A percentile compares a stretch with the other conserved stretches of the same genome.
Conservation (phyloP, 2,329 filamentous ascomycete species). For the Microdochium nivale region DNA sequence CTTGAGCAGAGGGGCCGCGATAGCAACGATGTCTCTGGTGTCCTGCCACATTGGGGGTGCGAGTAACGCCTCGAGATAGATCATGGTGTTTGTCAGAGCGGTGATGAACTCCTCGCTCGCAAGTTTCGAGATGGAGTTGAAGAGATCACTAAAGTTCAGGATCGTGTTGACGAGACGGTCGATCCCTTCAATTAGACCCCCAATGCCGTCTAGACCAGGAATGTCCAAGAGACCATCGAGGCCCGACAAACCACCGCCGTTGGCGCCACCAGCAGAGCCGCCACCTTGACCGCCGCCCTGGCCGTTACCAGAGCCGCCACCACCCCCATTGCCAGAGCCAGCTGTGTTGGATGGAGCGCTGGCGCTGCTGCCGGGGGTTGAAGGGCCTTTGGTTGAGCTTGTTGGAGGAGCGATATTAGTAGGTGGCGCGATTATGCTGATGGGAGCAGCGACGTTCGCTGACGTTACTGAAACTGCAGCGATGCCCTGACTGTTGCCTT, state of each 20-base stretch:
- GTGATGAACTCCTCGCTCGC: conserved; percentile 29
- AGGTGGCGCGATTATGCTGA: too few species aligned
- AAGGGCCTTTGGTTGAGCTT: conserved; percentile 3
- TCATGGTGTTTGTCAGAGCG: conserved; percentile 29
- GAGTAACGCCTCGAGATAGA: conserved; percentile 28
- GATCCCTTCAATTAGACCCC: conserved; percentile 13
- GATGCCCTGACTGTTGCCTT: not conserved
- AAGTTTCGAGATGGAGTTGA: conserved; percentile 21
- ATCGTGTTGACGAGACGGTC: conserved; percentile 14
- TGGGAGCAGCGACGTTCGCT: not conserved
- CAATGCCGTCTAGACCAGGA: conserved; percentile 16
- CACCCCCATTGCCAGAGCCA: conserved; percentile 3
- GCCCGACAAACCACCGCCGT: conserved; percentile 4
- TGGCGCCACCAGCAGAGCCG: conserved; percentile 5
- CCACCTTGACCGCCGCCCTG: not conserved
- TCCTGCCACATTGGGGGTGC: conserved; percentile 24
- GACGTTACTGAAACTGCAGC: not conserved
- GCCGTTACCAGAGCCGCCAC: conserved; percentile 7
- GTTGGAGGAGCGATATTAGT: not conserved
- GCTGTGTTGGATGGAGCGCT: not conserved
- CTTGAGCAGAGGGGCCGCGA: conserved; percentile 17
- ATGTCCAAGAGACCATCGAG: not conserved
- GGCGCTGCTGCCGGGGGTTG: conserved; percentile 4
- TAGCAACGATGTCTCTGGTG: conserved; percentile 15
- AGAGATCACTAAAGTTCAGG: conserved; percentile 16